Evolutionary conservation across 106 monocot genomes (phyloP), one percentile per base, ranked within the genome.

Genomic region (Apostasia ramifera): DNA sequence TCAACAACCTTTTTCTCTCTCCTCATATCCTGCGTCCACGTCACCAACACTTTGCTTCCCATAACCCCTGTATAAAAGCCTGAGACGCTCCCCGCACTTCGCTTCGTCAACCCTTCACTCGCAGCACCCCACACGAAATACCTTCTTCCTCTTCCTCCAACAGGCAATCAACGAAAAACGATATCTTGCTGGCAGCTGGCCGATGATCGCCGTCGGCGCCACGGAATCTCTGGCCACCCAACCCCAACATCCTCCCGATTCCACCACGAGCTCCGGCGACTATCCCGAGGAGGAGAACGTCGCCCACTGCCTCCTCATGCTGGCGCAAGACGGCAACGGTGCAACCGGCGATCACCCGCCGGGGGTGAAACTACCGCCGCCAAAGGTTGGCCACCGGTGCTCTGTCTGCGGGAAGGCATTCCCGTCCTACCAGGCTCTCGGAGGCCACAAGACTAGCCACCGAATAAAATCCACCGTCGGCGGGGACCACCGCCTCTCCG

Each of bases 301-400:
- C 13, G 92, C 92, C 1, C 61, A 86, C n/a, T 86, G 81, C 61
- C 86, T 93, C 38, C 40, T 93, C 57, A 89, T 86, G 92, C 78
- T 93, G 10, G 78, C 88, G 37, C 74, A 79, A 50, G 81, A 73
- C 10, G 75, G 71, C 9, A 63, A 7, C 1, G 54, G 7, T 13
- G 9, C 7, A 3, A 0, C 44, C 14, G 1, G 6, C 13, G 3
- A 47, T 6, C 67, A 37, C 0, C 57, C 26, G 46, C 40, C 10
- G 7, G n/a, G 48, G 3, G 47, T 2, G 39, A 57, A 8, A 9
- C 43, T 39, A 2, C 52, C 37, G n/a, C 52, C 64, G 55, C 13
- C 12, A 11, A 60, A 59, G 64, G 3, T 43, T 11, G 8, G 44
- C 59, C 79, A 81, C 82, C 70, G 71, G 69, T 87, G 86, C 70